Percentiles rank a stretch among this genome's conserved stretches.
Evolutionary conservation across 2,329 filamentous ascomycete genomes (phyloP).

Genomic region (Claviceps capensis): DNA sequence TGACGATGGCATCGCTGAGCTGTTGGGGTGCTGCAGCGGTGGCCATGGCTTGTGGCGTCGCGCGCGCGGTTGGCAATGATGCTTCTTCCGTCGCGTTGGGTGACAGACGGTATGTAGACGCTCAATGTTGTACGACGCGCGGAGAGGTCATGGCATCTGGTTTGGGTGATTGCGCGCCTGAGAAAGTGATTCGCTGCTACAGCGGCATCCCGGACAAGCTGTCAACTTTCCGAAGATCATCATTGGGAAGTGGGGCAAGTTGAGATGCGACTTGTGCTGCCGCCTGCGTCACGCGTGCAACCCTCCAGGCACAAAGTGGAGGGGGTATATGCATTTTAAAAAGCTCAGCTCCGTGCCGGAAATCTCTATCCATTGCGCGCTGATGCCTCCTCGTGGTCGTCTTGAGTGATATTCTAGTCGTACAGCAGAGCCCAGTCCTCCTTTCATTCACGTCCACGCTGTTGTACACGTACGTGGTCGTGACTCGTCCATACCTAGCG

Average conservation of each 20-base stretch:
- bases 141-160: background rate
- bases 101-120: background rate
- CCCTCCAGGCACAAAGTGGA: no score
- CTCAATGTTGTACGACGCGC: background rate
- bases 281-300: no score
- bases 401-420: no score
- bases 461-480: background rate
- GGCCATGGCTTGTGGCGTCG: slow-evolving; percentile 15
- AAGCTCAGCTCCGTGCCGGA: no score
- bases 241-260: background rate
- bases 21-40: slow-evolving; percentile 15
- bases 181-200: background rate
- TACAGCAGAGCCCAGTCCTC: background rate
- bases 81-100: background rate
- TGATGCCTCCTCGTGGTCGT: no score
- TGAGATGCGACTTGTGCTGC: no score
- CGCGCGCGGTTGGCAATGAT: background rate
- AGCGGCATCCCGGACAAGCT: slow-evolving; percentile 2
- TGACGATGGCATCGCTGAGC: slow-evolving; percentile 26
- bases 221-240: slow-evolving; percentile 2
- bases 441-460: background rate
- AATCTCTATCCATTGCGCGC: no score
- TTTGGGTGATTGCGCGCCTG: background rate
- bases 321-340: no score
- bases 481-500: background rate